Evolutionary conservation across 2,329 filamentous ascomycete genomes (phyloP), one percentile per base, ranked within the genome.

Genomic region (Ophiostoma sp.): DNA sequence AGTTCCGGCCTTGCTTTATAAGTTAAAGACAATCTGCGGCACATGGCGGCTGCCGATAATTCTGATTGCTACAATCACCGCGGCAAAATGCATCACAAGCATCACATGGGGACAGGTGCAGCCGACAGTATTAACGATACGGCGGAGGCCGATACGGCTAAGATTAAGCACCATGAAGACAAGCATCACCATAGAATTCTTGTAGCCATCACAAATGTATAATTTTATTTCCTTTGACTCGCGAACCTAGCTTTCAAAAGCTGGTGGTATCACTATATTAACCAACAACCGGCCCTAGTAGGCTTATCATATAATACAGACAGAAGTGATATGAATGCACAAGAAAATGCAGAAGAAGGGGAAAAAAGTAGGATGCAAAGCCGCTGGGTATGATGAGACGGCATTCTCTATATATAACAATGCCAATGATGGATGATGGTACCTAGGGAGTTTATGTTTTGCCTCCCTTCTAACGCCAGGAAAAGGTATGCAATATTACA

Each of bases 321-420:
- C 9, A 9, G 18, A n/a, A 42, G 45, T 49, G 14, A n/a, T 49
- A 49, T 49, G 9, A 11, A 40, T 40, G 45, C 11, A 41, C 12
- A n/a, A 38, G 12, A 66, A 60, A 27, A 27, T 27, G 27, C 27
- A 27, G 27, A 27, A 27, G 27, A 55, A 64, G 52, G 3, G 5
- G 7, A n/a, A 47, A 36, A 5, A 40, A 5, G 41, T 38, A 41
- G 12, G n/a, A 63, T 63, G 40, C 60, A 44, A 40, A 27, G 60
- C 60, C 60, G 40, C 60, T 63, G 60, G 60, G 60, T 63, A 63
- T 63, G 60, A 63, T 63, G 60, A 63, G 60, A 63, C 58, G 58
- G 58, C 58, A 62, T 41, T 38, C 38, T 62, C 58, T 62, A 62
- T 63, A 63, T 63, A n/a, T 27, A 63, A 44, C 16, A 63, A 63